phyloP scores from a whole-genome alignment of 1,284 basidiomycete genomes.

The Peniophora sp. region DNA sequence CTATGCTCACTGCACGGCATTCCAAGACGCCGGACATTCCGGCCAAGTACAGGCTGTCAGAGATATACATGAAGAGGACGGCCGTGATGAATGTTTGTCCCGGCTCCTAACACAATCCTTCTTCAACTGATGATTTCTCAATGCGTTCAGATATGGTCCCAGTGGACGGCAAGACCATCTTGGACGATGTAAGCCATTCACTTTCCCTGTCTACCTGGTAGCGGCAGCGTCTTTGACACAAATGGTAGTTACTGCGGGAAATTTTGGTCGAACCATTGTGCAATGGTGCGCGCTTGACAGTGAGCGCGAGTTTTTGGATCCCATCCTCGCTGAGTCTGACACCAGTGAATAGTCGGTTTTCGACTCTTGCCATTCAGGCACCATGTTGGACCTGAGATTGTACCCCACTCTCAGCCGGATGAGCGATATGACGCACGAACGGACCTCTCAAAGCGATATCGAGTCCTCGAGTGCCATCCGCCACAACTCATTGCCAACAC shows the following conservation, averaged over 20 bases:
- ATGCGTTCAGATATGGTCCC: conserved; percentile 9
- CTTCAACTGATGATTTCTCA: background rate
- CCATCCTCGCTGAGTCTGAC: background rate
- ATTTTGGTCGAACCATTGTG: conserved; percentile 10
- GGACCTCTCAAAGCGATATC: no score
- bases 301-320: background rate
- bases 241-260: conserved; percentile 7
- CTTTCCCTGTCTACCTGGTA: background rate
- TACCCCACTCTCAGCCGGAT: no score
- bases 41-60: conserved; percentile 10
- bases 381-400: conserved; percentile 7
- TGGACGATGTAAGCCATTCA: conserved; percentile 9
- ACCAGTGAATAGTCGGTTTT: conserved; percentile 8
- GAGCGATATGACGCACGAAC: background rate
- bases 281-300: conserved; percentile 8
- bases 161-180: conserved; percentile 7
- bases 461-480: no score
- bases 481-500: no score
- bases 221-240: background rate
- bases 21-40: conserved; percentile 1
- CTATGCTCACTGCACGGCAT: background rate
- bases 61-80: conserved; percentile 11
- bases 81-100: conserved; percentile 11
- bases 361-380: conserved; percentile 12
- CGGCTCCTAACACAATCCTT: background rate